Evolutionary conservation across 805 yeast species (phyloP), one percentile per base, ranked within the genome.

Genomic region (Teunomyces lycoperdinae): DNA sequence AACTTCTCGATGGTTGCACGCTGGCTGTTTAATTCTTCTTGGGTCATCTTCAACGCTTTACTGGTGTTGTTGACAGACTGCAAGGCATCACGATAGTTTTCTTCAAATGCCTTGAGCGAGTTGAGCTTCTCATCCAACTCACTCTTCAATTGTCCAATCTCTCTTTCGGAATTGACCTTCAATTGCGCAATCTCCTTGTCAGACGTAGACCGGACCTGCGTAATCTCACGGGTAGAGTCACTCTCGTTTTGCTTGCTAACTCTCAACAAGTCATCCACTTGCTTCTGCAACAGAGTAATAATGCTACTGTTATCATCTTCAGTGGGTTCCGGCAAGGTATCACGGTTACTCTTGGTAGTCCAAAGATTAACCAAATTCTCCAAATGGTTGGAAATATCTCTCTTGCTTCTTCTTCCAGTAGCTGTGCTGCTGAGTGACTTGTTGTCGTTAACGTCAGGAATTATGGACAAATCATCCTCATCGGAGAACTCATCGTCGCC

Each of bases 51-150:
- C 47, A 90, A 74, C 0, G 96, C 96, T 52, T 78, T 80, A 47
- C 85, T 84, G 10, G 92, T 83, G 61, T 84, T 88, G 55, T 80
- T 81, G 29, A 88, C 84, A 20, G 89, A 81, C 52, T 80, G 82
- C 46, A 87, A 66, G 0, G 94, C 86, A 57, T 84, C 82, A 52
- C 79, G 79, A 67, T 87, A 89, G 58, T 85, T 84, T 5, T 71
- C 78, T 64, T 89, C 92, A 44, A 78, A 66, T 28, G 70, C 50
- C 48, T 62, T 66, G 48, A 74, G 58, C 24, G 64, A 56, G 5
- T 51, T 45, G 44, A 62, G 47, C 46, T 62, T 73, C n/a, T 56
- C 57, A 16, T 55, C 59, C 51, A 68, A 59, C 27, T 70, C 75
- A 14, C 57, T 62, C 14, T 64, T 53, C 42, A 81, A 60, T 28